These are phyloP conservation scores for Drechslera avenae DNA, from an alignment of 2,329 filamentous ascomycete species.

Conservation along the genomic window DNA sequence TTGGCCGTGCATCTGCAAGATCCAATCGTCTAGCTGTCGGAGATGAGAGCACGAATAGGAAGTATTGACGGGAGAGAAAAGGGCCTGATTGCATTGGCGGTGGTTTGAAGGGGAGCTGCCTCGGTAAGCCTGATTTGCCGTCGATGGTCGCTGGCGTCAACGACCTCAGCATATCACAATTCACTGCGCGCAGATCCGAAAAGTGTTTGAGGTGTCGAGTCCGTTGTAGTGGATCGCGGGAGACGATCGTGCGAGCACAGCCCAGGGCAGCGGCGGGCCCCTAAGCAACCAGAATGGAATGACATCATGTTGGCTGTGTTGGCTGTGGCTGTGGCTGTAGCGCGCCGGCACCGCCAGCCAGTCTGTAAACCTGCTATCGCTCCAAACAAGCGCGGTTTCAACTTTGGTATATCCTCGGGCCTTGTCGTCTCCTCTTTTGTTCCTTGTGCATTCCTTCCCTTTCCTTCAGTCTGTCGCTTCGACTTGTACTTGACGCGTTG, in stretches of 20 bases:
- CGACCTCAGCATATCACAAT: too few species aligned
- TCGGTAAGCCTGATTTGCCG: too few species aligned
- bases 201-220: not conserved
- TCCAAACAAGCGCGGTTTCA: constrained; percentile 5
- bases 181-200: not conserved
- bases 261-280: not conserved
- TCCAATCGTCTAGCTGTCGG: too few species aligned
- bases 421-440: not conserved
- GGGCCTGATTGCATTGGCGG: too few species aligned
- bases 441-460: constrained; percentile 4
- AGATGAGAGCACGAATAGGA: too few species aligned
- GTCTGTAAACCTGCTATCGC: constrained; percentile 15
- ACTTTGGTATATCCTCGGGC: not conserved
- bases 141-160: too few species aligned
- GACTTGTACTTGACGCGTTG: constrained; percentile 3
- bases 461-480: constrained; percentile 19
- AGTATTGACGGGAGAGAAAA: too few species aligned
- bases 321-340: constrained; percentile 1
- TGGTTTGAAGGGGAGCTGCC: too few species aligned
- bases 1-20: too few species aligned
- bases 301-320: constrained; percentile 15
- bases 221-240: constrained; percentile 2
- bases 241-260: constrained; percentile 2
- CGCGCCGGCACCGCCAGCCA: constrained; percentile 6
- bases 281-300: constrained; percentile 2